phyloP scores from a whole-genome alignment of 805 yeast species.

The Spathaspora arborariae region DNA sequence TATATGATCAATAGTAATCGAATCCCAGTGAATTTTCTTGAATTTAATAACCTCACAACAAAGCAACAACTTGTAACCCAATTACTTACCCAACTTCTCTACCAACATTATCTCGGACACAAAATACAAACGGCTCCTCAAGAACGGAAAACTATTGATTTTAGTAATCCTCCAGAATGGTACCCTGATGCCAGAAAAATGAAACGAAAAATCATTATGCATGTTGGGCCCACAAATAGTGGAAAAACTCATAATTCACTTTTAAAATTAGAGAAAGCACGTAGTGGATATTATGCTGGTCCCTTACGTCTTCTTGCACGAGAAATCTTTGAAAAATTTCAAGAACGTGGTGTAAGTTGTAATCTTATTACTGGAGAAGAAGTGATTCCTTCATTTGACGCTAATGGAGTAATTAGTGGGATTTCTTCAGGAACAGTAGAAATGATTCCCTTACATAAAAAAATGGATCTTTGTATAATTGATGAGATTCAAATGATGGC shows the following conservation, averaged over 20 bases:
- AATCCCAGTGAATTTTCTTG: constrained; percentile 18
- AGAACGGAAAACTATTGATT: constrained; percentile 18
- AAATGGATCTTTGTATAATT: constrained; percentile 82
- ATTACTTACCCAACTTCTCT: constrained; percentile 22
- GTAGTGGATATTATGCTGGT: constrained; percentile 88
- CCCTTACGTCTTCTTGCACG: constrained; percentile 88
- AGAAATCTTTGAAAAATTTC: constrained; percentile 83
- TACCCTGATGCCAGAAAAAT: constrained; percentile 81
- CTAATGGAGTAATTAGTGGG: constrained; percentile 67
- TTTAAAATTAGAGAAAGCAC: constrained; percentile 57
- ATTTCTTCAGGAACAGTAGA: constrained; percentile 88
- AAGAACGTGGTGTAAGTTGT: constrained; percentile 61
- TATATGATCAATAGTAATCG: constrained; percentile 13
- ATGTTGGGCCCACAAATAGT: constrained; percentile 95
- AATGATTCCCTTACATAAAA: constrained; percentile 70
- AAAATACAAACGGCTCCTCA: constrained; percentile 10
- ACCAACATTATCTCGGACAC: constrained; percentile 17
- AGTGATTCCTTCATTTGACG: constrained; percentile 66
- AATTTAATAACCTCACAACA: constrained; percentile 13
- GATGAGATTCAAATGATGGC: constrained; percentile 97
- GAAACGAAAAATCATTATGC: constrained; percentile 80
- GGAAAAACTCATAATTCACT: constrained; percentile 91
- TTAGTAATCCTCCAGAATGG: constrained; percentile 51
- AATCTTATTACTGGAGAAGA: constrained; percentile 96
- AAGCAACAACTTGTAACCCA: constrained; percentile 17